A percentile compares a stretch with the other conserved stretches of the same genome.
phyloP scores from a whole-genome alignment of 495 filamentous ascomycete genomes.

The Annulohypoxylon nitens region DNA sequence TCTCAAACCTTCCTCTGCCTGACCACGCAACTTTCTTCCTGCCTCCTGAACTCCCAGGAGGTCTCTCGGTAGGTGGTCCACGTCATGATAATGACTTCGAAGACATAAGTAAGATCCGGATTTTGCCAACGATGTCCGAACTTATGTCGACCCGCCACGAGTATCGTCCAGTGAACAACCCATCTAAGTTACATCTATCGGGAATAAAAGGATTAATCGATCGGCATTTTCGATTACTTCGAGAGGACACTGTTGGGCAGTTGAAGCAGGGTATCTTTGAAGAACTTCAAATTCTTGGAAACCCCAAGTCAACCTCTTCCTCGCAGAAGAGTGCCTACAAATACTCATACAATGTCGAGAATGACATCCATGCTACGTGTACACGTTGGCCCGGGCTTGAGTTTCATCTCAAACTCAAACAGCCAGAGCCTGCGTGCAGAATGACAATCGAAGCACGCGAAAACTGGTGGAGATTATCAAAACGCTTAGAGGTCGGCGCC shows the following conservation, averaged over 20 bases:
- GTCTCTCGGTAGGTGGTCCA: constrained; percentile 62
- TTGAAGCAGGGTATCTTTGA: constrained; percentile 67
- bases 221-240: constrained; percentile 74
- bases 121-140: constrained; percentile 74
- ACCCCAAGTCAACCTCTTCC: constrained; percentile 1
- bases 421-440: constrained; percentile 55
- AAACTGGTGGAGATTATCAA: constrained; percentile 71
- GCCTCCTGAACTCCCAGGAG: constrained; percentile 63
- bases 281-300: constrained; percentile 50
- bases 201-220: constrained; percentile 74
- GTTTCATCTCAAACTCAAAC: constrained; percentile 65
- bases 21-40: constrained; percentile 51
- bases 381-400: constrained; percentile 64
- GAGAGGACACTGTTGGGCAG: constrained; percentile 73
- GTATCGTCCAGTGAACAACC: constrained; percentile 70
- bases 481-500: constrained; percentile 66
- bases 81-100: constrained; percentile 77
- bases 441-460: constrained; percentile 51
- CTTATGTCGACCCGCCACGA: constrained; percentile 64
- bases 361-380: constrained; percentile 55
- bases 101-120: constrained; percentile 68
- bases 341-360: constrained; percentile 56
- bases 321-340: constrained; percentile 41
- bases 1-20: neutral
- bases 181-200: constrained; percentile 63